Evolutionary conservation across 140 eudicot species (phyloP).

Genomic region (Stevia rebaudiana): DNA sequence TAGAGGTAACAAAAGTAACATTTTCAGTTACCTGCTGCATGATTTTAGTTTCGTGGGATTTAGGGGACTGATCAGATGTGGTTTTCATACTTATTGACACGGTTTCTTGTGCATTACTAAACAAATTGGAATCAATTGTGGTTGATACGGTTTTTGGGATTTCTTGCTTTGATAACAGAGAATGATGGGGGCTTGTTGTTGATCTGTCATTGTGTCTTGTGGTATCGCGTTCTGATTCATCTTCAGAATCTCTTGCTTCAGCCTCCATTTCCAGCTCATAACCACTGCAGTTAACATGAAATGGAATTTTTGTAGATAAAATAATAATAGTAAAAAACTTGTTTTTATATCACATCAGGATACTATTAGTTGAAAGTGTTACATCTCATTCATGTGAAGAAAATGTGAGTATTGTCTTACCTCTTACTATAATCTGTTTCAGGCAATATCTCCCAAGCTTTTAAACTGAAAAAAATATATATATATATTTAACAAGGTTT

Average conservation of each 20-base stretch:
- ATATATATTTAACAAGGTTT: constrained; percentile 1
- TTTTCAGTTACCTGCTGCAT: constrained; percentile 3
- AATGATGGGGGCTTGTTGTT: constrained; percentile 24
- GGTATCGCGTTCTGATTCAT: constrained; percentile 41
- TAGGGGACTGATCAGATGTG: constrained; percentile 23
- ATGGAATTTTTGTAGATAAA: background rate
- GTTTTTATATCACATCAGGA: background rate
- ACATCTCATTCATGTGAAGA: background rate
- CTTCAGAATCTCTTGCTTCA: constrained; percentile 87
- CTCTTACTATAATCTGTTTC: constrained; percentile 73
- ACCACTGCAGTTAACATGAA: constrained; percentile 41
- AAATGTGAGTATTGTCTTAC: constrained; percentile 33
- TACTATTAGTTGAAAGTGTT: constrained; percentile 2
- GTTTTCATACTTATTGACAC: constrained; percentile 23
- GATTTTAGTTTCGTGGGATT: constrained; percentile 16
- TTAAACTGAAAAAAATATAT: constrained; percentile 45
- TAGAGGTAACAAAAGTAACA: constrained; percentile 10
- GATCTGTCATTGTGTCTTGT: constrained; percentile 21
- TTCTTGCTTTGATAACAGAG: constrained; percentile 32
- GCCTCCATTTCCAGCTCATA: constrained; percentile 82
- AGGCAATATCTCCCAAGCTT: constrained; percentile 73
- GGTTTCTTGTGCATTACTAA: constrained; percentile 17
- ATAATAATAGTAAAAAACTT: background rate
- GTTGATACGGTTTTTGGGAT: constrained; percentile 16
- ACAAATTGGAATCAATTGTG: constrained; percentile 32